These are phyloP conservation scores for Ceratocystis variospora DNA, from an alignment of 2,329 filamentous ascomycete genomes.

Conservation along the genomic window DNA sequence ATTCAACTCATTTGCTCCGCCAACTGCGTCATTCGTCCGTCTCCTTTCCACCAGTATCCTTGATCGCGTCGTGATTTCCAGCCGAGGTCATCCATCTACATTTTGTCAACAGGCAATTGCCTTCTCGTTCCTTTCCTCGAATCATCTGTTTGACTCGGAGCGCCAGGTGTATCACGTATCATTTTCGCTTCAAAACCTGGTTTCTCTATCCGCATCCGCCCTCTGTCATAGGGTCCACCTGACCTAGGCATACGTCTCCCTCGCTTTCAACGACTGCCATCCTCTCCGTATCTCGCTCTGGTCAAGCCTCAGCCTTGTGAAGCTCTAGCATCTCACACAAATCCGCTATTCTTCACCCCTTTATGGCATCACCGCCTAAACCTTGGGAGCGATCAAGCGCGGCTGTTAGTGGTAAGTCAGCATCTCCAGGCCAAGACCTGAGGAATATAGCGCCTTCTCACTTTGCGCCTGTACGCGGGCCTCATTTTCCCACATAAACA, in stretches of 20 bases:
- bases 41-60: constrained; percentile 2
- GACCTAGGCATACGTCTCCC: background rate
- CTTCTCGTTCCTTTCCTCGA: background rate
- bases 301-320: background rate
- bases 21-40: background rate
- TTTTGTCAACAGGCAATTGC: background rate
- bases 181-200: background rate
- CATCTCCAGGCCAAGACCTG: constrained; percentile 23
- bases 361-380: constrained; percentile 76
- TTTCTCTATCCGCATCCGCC: background rate
- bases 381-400: constrained; percentile 82
- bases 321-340: background rate
- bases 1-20: background rate
- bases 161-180: background rate
- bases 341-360: background rate
- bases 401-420: constrained; percentile 17
- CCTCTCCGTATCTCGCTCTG: background rate
- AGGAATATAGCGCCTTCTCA: constrained; percentile 29
- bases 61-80: background rate
- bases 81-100: background rate
- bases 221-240: background rate
- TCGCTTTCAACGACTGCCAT: background rate
- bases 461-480: constrained; percentile 25
- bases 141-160: background rate
- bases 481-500: constrained; percentile 28